Evolutionary conservation across 257 asterid genomes (phyloP).

Genomic region (Solanum chaucha): DNA sequence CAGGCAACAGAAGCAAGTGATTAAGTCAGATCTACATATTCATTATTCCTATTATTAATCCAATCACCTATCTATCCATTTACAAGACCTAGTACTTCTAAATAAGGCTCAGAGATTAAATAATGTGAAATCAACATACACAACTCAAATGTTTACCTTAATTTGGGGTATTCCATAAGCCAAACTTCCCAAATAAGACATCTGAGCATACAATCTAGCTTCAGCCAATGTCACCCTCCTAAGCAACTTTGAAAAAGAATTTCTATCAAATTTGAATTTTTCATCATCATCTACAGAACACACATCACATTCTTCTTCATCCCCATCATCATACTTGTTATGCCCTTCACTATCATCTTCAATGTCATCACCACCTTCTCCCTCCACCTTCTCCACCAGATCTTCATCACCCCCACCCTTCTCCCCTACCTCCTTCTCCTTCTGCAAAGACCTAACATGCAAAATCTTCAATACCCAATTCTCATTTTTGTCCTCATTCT

Average conservation of each 20-base stretch:
- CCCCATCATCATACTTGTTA: slow-evolving; percentile 9
- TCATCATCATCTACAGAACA: slow-evolving; percentile 42
- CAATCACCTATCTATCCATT: neutral
- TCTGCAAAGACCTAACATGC: slow-evolving; percentile 41
- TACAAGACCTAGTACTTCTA: neutral
- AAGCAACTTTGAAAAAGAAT: slow-evolving; percentile 71
- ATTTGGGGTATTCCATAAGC: slow-evolving; percentile 79
- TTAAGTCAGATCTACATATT: neutral
- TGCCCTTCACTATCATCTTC: neutral
- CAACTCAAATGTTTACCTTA: slow-evolving; percentile 40
- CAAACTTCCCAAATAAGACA: slow-evolving; percentile 78
- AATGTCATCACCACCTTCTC: neutral
- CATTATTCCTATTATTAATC: neutral
- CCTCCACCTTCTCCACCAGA: neutral
- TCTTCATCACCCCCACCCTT: slow-evolving; percentile 23
- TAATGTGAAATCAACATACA: neutral
- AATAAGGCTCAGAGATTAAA: neutral
- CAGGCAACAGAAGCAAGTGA: neutral
- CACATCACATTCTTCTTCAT: slow-evolving; percentile 35
- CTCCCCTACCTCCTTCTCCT: slow-evolving; percentile 9
- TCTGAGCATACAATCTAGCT: slow-evolving; percentile 65
- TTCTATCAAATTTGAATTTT: slow-evolving; percentile 43
- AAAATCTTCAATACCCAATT: slow-evolving; percentile 73
- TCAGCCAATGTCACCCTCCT: slow-evolving; percentile 67
- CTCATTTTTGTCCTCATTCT: slow-evolving; percentile 1